Base-by-base conservation (phyloP, 441 rosid species). In the Kokia cookei region DNA sequence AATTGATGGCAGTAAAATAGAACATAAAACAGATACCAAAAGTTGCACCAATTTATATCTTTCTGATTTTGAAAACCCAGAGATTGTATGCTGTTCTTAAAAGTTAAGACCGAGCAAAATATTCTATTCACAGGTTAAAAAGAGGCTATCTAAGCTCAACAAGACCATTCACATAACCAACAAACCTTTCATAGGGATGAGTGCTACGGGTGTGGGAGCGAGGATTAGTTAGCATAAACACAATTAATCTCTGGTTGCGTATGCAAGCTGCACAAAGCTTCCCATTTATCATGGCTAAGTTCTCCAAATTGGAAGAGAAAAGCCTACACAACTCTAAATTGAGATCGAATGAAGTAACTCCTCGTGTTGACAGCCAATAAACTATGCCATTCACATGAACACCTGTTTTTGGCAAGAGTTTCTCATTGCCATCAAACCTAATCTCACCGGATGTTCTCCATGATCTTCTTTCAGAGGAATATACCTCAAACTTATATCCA, bases 401-500 rank as follows among this genome's bases (percentile, higher is more conserved):
- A 73, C 85, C 85, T 3, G 82, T 15, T 27, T 53, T 69, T 10
- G 87, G 79, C 42, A 63, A 4, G 55, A 84, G 75, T 27, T 42
- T 58, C 50, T 69, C 48, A 3, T 43, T 35, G 45, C 78, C 43
- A 15, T 78, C 79, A 48, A 76, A 83, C 69, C 54, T 79, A 78
- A 85, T 79, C 74, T 84, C 91, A 66, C 80, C 76, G 55, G 86
- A 82, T 53, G 70, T 79, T 73, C 77, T 81, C 91, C 89, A 87
- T 29, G 82, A 76, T 65, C 76, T 77, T 22, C 75, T 69, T 0
- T 57, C 55, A 57, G 89, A 84, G 32, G 86, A 81, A 72, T 84
- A 87, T 14, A 87, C 82, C 67, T 86, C 90, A 58, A 85, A 85
- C 77, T 88, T 88, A 14, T 43, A 61, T 37, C 86, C 91, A 45